Conservation (phyloP, 1,139 yeast species). For the Yamadazyma mexicana region DNA sequence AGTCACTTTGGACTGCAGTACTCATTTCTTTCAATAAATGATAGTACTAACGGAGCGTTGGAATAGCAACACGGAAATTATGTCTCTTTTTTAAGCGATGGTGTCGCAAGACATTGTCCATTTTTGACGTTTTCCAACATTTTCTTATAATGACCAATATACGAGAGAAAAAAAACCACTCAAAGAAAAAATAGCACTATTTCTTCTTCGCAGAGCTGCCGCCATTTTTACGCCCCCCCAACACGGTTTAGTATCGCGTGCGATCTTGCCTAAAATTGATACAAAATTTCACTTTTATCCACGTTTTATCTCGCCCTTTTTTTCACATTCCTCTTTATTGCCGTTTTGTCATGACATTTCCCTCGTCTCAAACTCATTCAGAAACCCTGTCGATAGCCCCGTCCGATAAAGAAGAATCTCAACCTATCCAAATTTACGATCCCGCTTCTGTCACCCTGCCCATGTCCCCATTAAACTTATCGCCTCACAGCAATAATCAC, state of each 20-base stretch:
- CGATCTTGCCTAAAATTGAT: slow-evolving; percentile 2
- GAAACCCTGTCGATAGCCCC: neutral
- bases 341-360: neutral
- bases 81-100: neutral
- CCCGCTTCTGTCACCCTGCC: slow-evolving; percentile 25
- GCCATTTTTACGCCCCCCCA: no score
- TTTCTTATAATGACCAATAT: neutral
- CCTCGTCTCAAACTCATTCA: neutral
- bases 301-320: no score
- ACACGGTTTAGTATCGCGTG: slow-evolving; percentile 2
- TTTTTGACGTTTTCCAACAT: neutral
- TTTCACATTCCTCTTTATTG: neutral
- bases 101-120: neutral
- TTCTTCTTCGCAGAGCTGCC: no score
- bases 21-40: slow-evolving; percentile 32
- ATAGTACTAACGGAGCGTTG: slow-evolving; percentile 69
- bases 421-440: slow-evolving; percentile 11
- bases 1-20: slow-evolving; percentile 60
- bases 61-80: slow-evolving; percentile 27
- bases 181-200: no score
- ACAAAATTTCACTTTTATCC: neutral
- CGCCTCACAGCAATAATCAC: slow-evolving; percentile 9
- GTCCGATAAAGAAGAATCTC: neutral
- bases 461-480: slow-evolving; percentile 31
- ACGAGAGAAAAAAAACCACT: neutral